Evolutionary conservation across 2,329 filamentous ascomycete genomes (phyloP).

Genomic region (Colletotrichum viniferum): DNA sequence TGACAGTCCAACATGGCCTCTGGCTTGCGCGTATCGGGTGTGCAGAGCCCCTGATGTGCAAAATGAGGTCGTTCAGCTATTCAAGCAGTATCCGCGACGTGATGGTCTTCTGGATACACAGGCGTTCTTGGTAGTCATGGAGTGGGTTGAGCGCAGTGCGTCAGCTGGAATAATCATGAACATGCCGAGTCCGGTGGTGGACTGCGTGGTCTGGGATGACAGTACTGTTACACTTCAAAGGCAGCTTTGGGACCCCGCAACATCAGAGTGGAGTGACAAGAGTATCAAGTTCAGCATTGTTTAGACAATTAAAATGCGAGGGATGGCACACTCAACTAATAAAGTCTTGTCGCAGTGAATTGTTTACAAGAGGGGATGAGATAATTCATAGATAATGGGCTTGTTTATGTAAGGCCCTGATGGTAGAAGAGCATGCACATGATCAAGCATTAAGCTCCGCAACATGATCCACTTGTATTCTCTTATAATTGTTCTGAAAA

Average conservation of each 20-base stretch:
- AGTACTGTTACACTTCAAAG: not conserved
- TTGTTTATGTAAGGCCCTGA: not conserved
- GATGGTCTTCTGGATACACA: slow-evolving; percentile 49
- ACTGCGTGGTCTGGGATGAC: not conserved
- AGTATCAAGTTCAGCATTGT: not conserved
- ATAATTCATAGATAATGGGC: not conserved
- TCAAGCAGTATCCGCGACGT: slow-evolving; percentile 44
- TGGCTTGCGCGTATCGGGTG: slow-evolving; percentile 43
- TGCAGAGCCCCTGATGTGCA: slow-evolving; percentile 41
- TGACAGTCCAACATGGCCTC: slow-evolving; percentile 33
- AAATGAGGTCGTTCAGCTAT: slow-evolving; percentile 42
- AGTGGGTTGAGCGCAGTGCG: not conserved
- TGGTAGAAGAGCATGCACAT: not conserved
- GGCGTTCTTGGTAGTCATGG: slow-evolving; percentile 32
- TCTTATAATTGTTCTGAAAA: not conserved
- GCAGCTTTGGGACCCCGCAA: not conserved
- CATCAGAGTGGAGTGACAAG: not conserved
- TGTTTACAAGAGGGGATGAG: not conserved
- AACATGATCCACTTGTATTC: not conserved
- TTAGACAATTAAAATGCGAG: not conserved
- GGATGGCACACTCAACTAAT: not conserved
- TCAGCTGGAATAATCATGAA: not conserved
- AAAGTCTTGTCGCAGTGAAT: not conserved
- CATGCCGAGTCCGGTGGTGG: not conserved
- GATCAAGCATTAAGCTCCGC: not conserved